phyloP scores from a whole-genome alignment of 306 rosid genomes.

The Prunus fruticosa region DNA sequence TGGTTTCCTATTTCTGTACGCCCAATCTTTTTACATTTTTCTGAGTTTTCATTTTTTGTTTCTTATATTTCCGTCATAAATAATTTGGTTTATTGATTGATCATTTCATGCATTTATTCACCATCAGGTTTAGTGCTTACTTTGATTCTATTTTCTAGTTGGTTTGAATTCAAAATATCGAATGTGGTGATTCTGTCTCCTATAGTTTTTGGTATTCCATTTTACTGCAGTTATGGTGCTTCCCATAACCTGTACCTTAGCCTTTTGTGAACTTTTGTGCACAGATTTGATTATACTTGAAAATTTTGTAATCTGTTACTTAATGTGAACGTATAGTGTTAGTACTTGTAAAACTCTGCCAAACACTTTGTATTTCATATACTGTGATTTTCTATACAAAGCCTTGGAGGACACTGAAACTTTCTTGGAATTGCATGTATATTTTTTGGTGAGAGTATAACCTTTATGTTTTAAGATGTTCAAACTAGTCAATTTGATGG shows the following conservation, averaged over 20 bases:
- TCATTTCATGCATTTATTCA: not conserved
- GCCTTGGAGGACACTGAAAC: not conserved
- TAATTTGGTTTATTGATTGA: not conserved
- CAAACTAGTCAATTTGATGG: not conserved
- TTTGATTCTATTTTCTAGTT: constrained; percentile 4
- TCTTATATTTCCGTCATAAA: not conserved
- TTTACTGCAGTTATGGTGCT: not conserved
- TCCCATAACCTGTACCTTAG: not conserved
- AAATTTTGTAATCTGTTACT: not conserved
- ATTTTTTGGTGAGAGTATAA: not conserved
- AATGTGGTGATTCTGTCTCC: not conserved
- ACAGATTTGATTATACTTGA: not conserved
- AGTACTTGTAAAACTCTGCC: not conserved
- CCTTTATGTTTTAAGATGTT: not conserved
- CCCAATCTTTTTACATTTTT: not conserved
- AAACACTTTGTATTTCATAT: not conserved
- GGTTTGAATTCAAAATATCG: not conserved
- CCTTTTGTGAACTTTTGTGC: not conserved
- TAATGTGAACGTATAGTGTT: not conserved
- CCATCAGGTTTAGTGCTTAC: not conserved
- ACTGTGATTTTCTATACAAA: not conserved
- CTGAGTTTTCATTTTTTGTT: not conserved
- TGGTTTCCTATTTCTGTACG: not conserved
- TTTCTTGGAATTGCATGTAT: not conserved
- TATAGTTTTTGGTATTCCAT: not conserved